phyloP scores from a whole-genome alignment of 306 rosid genomes.

The Malus domestica region DNA sequence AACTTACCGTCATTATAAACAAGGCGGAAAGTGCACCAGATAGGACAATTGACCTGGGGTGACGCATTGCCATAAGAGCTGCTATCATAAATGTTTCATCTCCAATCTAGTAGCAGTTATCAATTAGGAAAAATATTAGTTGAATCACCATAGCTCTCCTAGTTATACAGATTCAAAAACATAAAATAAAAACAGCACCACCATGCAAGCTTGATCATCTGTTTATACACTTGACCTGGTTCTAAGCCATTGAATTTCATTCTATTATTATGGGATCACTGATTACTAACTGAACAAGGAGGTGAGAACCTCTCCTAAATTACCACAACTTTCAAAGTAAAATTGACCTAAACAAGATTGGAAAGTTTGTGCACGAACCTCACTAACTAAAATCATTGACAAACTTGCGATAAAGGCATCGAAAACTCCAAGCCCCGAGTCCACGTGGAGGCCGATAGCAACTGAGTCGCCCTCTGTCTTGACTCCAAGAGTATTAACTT shows the following conservation, averaged over 20 bases:
- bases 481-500: constrained; percentile 25
- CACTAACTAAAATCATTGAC: constrained; percentile 90
- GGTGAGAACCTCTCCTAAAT: neutral
- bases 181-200: neutral
- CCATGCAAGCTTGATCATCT: neutral
- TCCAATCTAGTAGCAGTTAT: constrained; percentile 65
- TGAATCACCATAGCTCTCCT: neutral
- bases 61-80: constrained; percentile 99
- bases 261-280: neutral
- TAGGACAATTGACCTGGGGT: constrained; percentile 88
- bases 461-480: constrained; percentile 21
- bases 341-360: neutral
- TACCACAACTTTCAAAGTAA: neutral
- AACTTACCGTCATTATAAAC: constrained; percentile 86
- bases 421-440: constrained; percentile 77
- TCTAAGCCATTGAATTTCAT: neutral
- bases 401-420: constrained; percentile 86
- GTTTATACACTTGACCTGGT: neutral
- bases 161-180: neutral
- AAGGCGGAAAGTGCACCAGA: constrained; percentile 89
- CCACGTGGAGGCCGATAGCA: constrained; percentile 41
- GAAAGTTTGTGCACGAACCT: constrained; percentile 50
- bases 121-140: constrained; percentile 14
- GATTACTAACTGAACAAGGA: neutral
- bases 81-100: constrained; percentile 98